These are phyloP conservation scores for Emergomyces orientalis DNA, from an alignment of 2,329 filamentous ascomycete genomes.

Conservation along the genomic window DNA sequence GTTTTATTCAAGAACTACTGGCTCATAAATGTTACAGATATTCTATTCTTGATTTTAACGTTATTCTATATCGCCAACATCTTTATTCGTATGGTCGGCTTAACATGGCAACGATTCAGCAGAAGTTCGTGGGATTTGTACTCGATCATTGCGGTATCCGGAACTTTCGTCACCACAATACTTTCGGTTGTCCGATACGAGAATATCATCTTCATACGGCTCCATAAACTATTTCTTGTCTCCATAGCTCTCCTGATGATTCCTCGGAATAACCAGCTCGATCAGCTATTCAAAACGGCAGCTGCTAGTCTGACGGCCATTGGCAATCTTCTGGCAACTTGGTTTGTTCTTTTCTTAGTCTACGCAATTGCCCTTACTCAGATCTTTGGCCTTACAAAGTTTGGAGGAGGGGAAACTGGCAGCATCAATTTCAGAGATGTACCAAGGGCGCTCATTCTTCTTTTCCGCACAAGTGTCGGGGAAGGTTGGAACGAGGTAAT, in stretches of 20 bases:
- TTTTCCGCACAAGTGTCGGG: constrained; percentile 87
- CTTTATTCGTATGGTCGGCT: constrained; percentile 69
- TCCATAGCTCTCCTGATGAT: constrained; percentile 84
- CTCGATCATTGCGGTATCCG: constrained; percentile 67
- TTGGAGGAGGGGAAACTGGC: constrained; percentile 60
- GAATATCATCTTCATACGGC: constrained; percentile 57
- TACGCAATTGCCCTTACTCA: constrained; percentile 96
- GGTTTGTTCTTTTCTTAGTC: constrained; percentile 93
- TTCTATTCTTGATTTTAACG: constrained; percentile 71
- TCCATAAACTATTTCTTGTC: constrained; percentile 92
- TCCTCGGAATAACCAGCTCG: constrained; percentile 89
- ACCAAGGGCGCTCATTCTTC: constrained; percentile 81
- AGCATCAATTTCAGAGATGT: constrained; percentile 92
- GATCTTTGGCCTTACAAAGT: constrained; percentile 87
- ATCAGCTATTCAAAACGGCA: constrained; percentile 97
- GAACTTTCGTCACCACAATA: constrained; percentile 73
- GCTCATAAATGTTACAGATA: constrained; percentile 39
- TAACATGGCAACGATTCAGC: constrained; percentile 86
- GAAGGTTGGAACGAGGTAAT: constrained; percentile 96
- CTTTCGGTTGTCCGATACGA: constrained; percentile 56
- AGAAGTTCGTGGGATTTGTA: constrained; percentile 94
- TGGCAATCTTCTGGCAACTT: constrained; percentile 84
- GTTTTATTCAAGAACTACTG: background rate
- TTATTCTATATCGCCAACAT: constrained; percentile 77
- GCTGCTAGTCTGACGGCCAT: constrained; percentile 88